Evolutionary conservation across 2,329 filamentous ascomycete genomes (phyloP).

Genomic region (Colletotrichum sp.): DNA sequence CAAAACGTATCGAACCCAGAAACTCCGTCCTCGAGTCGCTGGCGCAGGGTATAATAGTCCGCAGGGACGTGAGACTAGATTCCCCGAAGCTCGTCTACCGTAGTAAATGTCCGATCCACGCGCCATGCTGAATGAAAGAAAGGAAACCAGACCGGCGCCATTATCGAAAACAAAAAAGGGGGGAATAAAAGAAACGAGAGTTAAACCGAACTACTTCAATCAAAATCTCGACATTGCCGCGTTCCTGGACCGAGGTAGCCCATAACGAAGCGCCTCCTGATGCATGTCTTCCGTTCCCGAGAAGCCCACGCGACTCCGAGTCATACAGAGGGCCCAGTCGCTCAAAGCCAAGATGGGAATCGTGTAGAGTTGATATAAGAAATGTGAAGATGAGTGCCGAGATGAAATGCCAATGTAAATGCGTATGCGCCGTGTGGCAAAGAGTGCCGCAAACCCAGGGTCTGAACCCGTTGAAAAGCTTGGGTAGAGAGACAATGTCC

Average conservation of each 20-base stretch:
- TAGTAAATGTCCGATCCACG: constrained; percentile 20
- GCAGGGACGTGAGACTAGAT: constrained; percentile 7
- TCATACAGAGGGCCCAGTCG: neutral
- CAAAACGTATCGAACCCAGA: constrained; percentile 14
- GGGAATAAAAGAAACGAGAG: neutral
- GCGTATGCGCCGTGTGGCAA: constrained; percentile 3
- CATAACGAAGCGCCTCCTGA: neutral
- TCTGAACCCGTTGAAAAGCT: neutral
- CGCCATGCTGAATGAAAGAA: constrained; percentile 22
- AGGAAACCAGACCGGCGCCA: constrained; percentile 2
- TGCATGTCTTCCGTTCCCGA: neutral
- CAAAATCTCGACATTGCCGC: neutral
- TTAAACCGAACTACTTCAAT: neutral
- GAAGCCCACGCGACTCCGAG: neutral
- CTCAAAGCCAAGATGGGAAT: neutral
- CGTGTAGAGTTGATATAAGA: neutral
- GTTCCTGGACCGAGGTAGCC: neutral
- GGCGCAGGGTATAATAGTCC: constrained; percentile 15
- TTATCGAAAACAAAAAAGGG: neutral
- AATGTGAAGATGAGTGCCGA: neutral
- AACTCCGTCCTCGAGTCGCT: constrained; percentile 15
- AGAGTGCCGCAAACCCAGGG: neutral
- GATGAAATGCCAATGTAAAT: constrained; percentile 15
- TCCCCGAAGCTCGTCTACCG: constrained; percentile 9
- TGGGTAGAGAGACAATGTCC: neutral